Percentiles rank a stretch among this genome's conserved stretches.
These are phyloP conservation scores for Gloeophyllum trabeum DNA, from an alignment of 768 basidiomycete species.

Conservation along the genomic window DNA sequence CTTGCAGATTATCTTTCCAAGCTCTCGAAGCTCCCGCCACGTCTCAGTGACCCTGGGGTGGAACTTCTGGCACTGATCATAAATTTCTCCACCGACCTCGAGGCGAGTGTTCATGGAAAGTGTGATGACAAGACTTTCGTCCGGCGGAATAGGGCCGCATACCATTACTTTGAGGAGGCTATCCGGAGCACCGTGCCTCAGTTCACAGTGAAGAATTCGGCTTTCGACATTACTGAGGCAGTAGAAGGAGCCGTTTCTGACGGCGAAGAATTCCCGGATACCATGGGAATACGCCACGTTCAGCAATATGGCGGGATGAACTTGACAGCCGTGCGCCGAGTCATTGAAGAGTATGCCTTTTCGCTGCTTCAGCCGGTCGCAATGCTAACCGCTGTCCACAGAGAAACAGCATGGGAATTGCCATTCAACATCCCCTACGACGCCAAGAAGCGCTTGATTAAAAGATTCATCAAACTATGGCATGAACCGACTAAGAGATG, in stretches of 20 bases:
- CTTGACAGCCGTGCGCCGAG: slow-evolving; percentile 20
- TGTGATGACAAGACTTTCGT: slow-evolving; percentile 23
- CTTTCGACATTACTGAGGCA: slow-evolving; percentile 2
- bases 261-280: slow-evolving; percentile 1
- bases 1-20: slow-evolving; percentile 23
- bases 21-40: slow-evolving; percentile 28
- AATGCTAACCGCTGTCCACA: slow-evolving; percentile 6
- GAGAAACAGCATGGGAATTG: slow-evolving; percentile 31
- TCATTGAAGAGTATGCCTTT: slow-evolving; percentile 22
- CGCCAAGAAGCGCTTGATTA: slow-evolving; percentile 26
- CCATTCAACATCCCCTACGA: slow-evolving; percentile 28
- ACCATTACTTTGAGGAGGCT: slow-evolving; percentile 19
- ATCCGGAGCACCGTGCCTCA: slow-evolving; percentile 29
- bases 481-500: slow-evolving; percentile 20
- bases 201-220: slow-evolving; percentile 14
- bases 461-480: slow-evolving; percentile 25
- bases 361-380: background rate
- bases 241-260: slow-evolving; percentile 5
- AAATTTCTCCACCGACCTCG: slow-evolving; percentile 30
- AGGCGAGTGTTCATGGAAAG: slow-evolving; percentile 19
- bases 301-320: slow-evolving; percentile 12
- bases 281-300: background rate
- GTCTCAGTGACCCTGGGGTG: slow-evolving; percentile 27
- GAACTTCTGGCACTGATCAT: slow-evolving; percentile 34
- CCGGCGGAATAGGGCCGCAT: slow-evolving; percentile 22